Evolutionary conservation across 768 basidiomycete species (phyloP).

Genomic region (Boletus reticuloceps): DNA sequence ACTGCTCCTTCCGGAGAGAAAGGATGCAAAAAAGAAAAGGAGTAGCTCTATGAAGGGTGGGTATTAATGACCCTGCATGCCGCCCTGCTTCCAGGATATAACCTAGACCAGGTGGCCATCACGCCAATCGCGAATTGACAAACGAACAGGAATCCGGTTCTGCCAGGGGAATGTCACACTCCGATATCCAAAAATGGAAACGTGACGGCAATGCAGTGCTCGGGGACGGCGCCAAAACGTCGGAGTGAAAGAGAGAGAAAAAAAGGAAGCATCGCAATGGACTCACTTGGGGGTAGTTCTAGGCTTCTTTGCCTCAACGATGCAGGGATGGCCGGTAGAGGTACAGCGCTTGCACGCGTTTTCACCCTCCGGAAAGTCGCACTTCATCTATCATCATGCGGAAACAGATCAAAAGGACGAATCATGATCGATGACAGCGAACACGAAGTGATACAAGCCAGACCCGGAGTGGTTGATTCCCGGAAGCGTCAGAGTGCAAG

Average conservation of each 20-base stretch:
- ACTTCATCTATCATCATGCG: constrained; percentile 66
- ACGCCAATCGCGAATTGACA: constrained; percentile 14
- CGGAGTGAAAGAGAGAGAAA: background rate
- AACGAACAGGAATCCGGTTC: constrained; percentile 8
- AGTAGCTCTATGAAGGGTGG: background rate
- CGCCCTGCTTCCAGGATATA: constrained; percentile 12
- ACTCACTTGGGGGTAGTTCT: constrained; percentile 81
- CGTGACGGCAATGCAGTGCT: constrained; percentile 27
- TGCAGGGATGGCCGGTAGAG: constrained; percentile 68
- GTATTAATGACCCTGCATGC: constrained; percentile 3
- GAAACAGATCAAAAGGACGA: constrained; percentile 8
- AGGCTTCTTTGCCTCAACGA: constrained; percentile 81
- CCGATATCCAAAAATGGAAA: constrained; percentile 26
- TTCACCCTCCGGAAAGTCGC: constrained; percentile 70
- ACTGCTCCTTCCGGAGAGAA: constrained; percentile 10
- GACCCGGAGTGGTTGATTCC: background rate
- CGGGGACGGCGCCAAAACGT: constrained; percentile 1
- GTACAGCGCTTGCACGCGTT: constrained; percentile 80
- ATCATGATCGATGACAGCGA: constrained; percentile 8
- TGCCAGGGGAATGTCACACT: constrained; percentile 8
- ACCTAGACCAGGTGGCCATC: constrained; percentile 5
- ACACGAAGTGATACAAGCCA: background rate
- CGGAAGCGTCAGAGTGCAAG: constrained; percentile 7
- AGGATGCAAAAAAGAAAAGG: constrained; percentile 4
- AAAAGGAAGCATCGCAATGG: constrained; percentile 13